A percentile compares a stretch with the other conserved stretches of the same genome.
Conservation (phyloP, 1,139 yeast species). For the Diutina rugosa region DNA sequence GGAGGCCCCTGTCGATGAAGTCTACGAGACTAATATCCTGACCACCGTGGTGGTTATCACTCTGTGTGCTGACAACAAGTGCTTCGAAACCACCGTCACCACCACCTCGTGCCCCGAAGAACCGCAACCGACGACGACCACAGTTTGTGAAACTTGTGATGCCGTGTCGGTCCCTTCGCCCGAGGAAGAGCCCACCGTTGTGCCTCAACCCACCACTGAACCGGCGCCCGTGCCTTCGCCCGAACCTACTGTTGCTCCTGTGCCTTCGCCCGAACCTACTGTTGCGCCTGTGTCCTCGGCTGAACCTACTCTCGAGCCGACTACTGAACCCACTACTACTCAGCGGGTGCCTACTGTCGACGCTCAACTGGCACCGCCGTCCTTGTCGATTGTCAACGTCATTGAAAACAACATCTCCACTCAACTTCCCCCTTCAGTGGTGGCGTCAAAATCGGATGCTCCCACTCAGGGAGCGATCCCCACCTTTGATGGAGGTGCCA, state of each 20-base stretch:
- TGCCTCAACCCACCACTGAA: background rate
- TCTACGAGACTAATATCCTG: background rate
- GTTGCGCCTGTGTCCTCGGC: background rate
- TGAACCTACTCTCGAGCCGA: background rate
- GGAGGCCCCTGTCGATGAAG: background rate
- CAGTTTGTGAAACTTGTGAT: background rate
- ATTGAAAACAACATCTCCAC: constrained; percentile 2
- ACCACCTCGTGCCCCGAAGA: background rate
- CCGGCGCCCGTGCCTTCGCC: background rate
- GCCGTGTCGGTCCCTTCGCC: background rate
- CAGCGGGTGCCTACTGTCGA: background rate
- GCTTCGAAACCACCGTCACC: background rate
- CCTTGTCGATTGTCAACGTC: background rate
- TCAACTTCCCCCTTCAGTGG: background rate
- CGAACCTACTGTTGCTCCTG: background rate
- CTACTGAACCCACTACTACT: background rate
- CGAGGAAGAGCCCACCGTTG: background rate
- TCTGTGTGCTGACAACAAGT: constrained; percentile 1
- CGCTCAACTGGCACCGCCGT: background rate
- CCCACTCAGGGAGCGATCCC: background rate
- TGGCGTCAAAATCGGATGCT: background rate
- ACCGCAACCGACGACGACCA: background rate
- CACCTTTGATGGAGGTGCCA: constrained; percentile 1
- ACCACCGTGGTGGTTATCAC: background rate
- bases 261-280: background rate